phyloP scores from a whole-genome alignment of 345 rosid genomes.

The Aegle marmelos region DNA sequence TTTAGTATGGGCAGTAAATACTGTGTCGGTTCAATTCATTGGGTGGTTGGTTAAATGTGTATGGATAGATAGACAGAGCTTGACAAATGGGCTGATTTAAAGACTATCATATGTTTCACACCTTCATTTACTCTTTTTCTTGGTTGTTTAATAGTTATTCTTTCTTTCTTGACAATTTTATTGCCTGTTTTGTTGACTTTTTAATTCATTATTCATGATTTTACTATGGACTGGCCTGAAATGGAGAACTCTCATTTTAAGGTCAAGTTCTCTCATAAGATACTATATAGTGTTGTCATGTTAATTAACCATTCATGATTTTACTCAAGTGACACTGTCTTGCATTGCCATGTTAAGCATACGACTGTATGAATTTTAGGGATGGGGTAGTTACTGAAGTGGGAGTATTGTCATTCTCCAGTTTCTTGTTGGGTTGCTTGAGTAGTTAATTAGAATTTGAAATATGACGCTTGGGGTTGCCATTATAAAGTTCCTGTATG shows the following conservation, averaged over 20 bases:
- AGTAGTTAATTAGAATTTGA: neutral
- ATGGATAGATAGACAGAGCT: neutral
- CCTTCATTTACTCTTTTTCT: slow-evolving; percentile 4
- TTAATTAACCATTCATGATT: neutral
- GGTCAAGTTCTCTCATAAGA: neutral
- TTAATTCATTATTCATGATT: too few species aligned
- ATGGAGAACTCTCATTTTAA: neutral
- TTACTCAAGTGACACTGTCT: neutral
- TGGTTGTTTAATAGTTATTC: neutral
- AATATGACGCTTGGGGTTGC: neutral
- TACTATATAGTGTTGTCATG: neutral
- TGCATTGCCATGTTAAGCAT: neutral
- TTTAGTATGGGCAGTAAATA: slow-evolving; percentile 9
- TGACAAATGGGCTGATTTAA: slow-evolving; percentile 3
- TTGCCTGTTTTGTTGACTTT: neutral
- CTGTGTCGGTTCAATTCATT: slow-evolving; percentile 21
- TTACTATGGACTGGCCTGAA: neutral
- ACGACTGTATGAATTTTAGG: neutral
- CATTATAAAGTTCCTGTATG: neutral
- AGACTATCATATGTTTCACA: slow-evolving; percentile 18
- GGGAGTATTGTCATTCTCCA: neutral
- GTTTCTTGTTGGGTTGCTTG: neutral
- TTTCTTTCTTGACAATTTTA: neutral
- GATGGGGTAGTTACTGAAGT: neutral
- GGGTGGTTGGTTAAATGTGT: slow-evolving; percentile 17